These are phyloP conservation scores for Aspergillus nomiae DNA, from an alignment of 2,329 filamentous ascomycete species.

Conservation along the genomic window DNA sequence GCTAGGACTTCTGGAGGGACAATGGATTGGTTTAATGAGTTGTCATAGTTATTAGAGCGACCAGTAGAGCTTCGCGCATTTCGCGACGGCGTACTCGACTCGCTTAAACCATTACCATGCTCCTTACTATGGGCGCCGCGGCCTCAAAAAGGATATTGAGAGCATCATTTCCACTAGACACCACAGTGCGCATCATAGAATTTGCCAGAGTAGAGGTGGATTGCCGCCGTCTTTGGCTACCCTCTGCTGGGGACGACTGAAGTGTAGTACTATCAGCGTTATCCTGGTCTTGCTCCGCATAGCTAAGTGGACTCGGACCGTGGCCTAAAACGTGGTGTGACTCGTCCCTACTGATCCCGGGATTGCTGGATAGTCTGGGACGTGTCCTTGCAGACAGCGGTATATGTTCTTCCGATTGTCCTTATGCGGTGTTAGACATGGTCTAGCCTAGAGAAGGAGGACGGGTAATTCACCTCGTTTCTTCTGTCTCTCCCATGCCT, in stretches of 20 bases:
- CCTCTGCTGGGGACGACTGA: constrained; percentile 8
- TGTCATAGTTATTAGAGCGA: constrained; percentile 13
- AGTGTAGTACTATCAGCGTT: constrained; percentile 1
- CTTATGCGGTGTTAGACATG: constrained; percentile 8
- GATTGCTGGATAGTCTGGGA: constrained; percentile 10
- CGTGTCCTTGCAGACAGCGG: constrained; percentile 7
- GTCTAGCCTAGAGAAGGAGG: not conserved
- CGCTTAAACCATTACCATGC: constrained; percentile 37
- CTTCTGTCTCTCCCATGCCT: constrained; percentile 43
- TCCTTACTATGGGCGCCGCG: constrained; percentile 45
- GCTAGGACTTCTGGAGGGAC: constrained; percentile 22
- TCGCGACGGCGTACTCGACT: constrained; percentile 26
- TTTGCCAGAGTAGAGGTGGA: constrained; percentile 34
- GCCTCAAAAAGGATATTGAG: constrained; percentile 57
- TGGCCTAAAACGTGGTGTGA: constrained; percentile 3
- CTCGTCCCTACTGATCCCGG: constrained; percentile 4
- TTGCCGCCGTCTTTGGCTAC: constrained; percentile 22
- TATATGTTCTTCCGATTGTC: constrained; percentile 12
- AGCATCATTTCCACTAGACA: constrained; percentile 57
- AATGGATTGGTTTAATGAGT: constrained; percentile 18
- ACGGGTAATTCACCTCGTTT: constrained; percentile 32
- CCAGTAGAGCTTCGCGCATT: constrained; percentile 21
- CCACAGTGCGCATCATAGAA: constrained; percentile 49
- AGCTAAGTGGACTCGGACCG: constrained; percentile 4
- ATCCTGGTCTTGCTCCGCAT: constrained; percentile 4